A percentile compares a stretch with the other conserved stretches of the same genome.
Conservation (phyloP, 169 alveolate species). For the Perkinsus chesapeaki region DNA sequence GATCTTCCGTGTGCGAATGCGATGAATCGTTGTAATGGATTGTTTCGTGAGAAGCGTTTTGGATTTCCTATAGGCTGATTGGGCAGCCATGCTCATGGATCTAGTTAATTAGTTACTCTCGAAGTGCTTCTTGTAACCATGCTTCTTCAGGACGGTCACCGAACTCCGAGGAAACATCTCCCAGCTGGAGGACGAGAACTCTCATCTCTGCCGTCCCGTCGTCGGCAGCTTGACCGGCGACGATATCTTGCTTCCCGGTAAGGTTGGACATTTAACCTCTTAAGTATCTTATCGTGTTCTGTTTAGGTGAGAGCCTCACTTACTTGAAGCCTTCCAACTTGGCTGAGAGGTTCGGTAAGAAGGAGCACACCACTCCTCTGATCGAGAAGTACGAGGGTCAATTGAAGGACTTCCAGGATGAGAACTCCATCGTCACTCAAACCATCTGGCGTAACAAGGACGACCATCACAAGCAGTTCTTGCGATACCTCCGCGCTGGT, state of each 20-base stretch:
- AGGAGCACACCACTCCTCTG: background rate
- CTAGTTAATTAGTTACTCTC: too few relatives aligned
- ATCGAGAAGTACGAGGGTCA: background rate
- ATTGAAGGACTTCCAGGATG: background rate
- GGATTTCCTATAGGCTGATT: too few relatives aligned
- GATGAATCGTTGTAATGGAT: too few relatives aligned
- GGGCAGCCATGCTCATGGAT: too few relatives aligned
- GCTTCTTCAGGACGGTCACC: background rate
- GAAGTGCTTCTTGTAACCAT: background rate
- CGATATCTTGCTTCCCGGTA: background rate
- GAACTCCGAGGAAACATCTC: background rate
- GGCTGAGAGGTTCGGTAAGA: background rate
- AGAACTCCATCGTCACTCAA: background rate
- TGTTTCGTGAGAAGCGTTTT: too few relatives aligned
- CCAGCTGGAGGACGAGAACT: background rate
- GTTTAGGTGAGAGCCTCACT: background rate
- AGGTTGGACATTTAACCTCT: background rate
- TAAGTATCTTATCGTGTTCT: background rate
- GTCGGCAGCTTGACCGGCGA: background rate
- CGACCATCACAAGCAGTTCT: background rate
- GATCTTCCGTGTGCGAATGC: too few relatives aligned
- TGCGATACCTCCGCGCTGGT: constrained; percentile 47
- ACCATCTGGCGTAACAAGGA: background rate
- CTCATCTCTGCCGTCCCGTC: background rate
- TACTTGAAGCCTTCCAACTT: background rate